Percentiles rank a stretch among this genome's conserved stretches.
phyloP scores from a whole-genome alignment of 2,329 filamentous ascomycete species.

The Zymoseptoria passerinii region DNA sequence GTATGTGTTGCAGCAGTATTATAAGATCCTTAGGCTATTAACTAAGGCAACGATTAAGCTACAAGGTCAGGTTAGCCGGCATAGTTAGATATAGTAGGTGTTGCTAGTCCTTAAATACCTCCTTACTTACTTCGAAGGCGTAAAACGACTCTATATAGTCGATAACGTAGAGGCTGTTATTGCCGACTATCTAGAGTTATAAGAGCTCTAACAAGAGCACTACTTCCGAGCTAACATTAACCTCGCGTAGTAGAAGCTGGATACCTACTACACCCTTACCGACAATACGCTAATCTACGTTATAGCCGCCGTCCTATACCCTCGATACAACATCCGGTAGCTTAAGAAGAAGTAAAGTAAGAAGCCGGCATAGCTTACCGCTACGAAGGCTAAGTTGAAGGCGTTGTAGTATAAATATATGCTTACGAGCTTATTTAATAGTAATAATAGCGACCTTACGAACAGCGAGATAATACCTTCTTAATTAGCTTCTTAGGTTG shows the following conservation, averaged over 20 bases:
- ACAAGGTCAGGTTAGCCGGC: neutral
- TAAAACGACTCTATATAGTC: neutral
- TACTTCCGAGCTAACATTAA: slow-evolving; percentile 2
- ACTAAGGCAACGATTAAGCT: neutral
- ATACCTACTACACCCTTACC: neutral
- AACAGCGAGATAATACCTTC: too few relatives aligned
- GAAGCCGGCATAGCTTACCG: neutral
- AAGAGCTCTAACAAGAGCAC: neutral
- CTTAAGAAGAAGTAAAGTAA: neutral
- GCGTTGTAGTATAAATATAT: neutral
- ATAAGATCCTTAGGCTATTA: neutral
- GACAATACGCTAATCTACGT: neutral
- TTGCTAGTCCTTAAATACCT: neutral
- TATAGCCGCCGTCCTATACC: slow-evolving; percentile 1
- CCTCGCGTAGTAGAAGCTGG: slow-evolving; percentile 3
- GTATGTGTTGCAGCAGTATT: too few relatives aligned
- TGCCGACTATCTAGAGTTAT: neutral
- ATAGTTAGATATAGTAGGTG: neutral
- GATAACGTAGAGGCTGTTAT: neutral
- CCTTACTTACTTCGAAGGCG: neutral
- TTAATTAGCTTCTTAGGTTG: neutral
- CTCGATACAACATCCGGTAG: neutral
- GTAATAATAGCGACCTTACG: neutral
- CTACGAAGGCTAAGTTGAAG: neutral
- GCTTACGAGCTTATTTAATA: too few relatives aligned